A percentile compares a stretch with the other conserved stretches of the same genome.
Conservation (phyloP, 257 asterid genomes). For the Datura wrightii region DNA sequence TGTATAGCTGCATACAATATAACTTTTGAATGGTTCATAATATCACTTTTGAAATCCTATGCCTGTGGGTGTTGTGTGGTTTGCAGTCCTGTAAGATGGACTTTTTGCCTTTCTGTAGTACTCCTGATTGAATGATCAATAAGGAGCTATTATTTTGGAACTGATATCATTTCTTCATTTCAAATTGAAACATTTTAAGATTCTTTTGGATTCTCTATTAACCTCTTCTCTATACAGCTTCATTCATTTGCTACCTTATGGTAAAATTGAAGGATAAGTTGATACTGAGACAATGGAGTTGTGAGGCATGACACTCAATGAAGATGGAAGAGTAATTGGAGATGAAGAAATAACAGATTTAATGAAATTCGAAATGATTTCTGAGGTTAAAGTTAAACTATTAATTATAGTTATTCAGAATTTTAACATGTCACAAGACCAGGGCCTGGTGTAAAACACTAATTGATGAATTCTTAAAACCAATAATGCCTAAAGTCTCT, state of each 20-base stretch:
- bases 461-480: background rate
- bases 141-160: background rate
- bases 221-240: background rate
- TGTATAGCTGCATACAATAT: background rate
- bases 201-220: background rate
- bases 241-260: background rate
- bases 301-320: background rate
- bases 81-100: background rate
- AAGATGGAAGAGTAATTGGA: conserved; percentile 6
- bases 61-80: background rate
- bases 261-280: background rate
- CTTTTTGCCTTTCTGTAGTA: background rate
- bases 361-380: conserved; percentile 7
- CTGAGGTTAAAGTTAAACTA: background rate
- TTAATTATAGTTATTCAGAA: background rate
- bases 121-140: background rate
- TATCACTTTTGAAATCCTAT: conserved; percentile 2
- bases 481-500: background rate
- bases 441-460: background rate
- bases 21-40: background rate
- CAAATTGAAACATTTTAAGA: background rate
- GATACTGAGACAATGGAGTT: conserved; percentile 19
- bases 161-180: background rate
- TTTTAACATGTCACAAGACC: background rate
- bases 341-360: background rate